Base-by-base conservation (phyloP, 352 stramenopile species). In the Plasmopara muralis region DNA sequence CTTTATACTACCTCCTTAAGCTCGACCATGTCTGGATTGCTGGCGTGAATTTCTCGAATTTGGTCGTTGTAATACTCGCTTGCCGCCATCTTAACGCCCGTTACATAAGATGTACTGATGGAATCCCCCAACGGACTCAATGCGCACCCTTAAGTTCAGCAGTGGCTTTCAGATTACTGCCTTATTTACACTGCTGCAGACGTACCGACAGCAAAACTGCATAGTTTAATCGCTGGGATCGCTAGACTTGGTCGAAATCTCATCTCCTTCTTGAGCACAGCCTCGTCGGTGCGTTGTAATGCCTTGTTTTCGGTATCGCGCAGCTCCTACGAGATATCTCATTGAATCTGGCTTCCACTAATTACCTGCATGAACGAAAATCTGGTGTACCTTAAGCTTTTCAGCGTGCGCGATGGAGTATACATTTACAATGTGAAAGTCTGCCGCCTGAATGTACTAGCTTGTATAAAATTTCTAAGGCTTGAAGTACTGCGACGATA, bases 61-160 rank as follows among this genome's bases (percentile, higher is more conserved):
- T 93, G 83, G 60, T 93, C 83, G 63, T 93, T 93, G 66, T 91
- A 93, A 64, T 89, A 90, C 50, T 93, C 83, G 31, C 74, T 81
- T 41, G 91, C 79, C 3, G 78, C 83, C 51, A 74, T 71, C 58
- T 92, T 93, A 35, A 89, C 65, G 14, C 83, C 83, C 6, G 66
- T 72, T 47, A 83, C 48, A 54, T 87, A 89, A n/a, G 80, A 80
- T 10, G 64, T 74, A 41, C 77, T 86, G 48, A 85, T 61, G 13
- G 57, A 62, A 47, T 87, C 80, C 1, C 80, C 69, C 64, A 87
- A 70, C 8, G 70, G 47, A 50, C 59, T 73, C 45, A 87, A 39
- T 7, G 62, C 53, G 2, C 66, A 62, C 7, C 75, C 78, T 87
- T 33, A 33, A 44, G 13, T 13, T 30, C 20, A 43, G 47, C 28